phyloP scores from a whole-genome alignment of 2,329 filamentous ascomycete genomes.

The Seiridium unicorne region DNA sequence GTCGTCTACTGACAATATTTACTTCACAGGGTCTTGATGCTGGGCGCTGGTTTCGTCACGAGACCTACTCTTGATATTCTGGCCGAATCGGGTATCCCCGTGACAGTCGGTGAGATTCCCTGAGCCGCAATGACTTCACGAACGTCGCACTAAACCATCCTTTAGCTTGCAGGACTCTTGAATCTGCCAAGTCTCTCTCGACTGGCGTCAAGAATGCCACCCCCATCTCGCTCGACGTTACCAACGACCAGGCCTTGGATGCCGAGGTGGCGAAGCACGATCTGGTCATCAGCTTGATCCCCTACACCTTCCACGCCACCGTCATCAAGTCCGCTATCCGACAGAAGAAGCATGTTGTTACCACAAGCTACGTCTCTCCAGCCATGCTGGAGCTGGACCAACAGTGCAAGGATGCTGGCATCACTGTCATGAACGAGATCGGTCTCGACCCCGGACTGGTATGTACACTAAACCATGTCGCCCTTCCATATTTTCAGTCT shows the following conservation, averaged over 20 bases:
- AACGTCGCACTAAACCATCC: conserved; percentile 27
- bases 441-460: conserved; percentile 43
- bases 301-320: conserved; percentile 83
- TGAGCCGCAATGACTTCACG: conserved; percentile 5
- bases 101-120: conserved; percentile 57
- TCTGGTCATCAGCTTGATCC: conserved; percentile 79
- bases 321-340: conserved; percentile 94
- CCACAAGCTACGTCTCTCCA: conserved; percentile 88
- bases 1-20: background rate
- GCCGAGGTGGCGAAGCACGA: conserved; percentile 77
- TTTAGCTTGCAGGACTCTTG: conserved; percentile 74
- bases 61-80: conserved; percentile 65
- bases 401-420: conserved; percentile 82
- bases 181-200: conserved; percentile 72
- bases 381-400: conserved; percentile 88
- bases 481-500: background rate
- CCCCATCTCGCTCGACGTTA: conserved; percentile 83
- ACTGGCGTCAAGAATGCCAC: conserved; percentile 69
- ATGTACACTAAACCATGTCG: background rate
- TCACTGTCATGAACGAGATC: conserved; percentile 98
- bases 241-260: conserved; percentile 72
- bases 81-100: conserved; percentile 55
- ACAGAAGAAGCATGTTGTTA: conserved; percentile 94
- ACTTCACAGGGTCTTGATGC: background rate
- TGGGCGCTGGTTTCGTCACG: conserved; percentile 53